Evolutionary conservation across 2,329 filamentous ascomycete species (phyloP), one percentile per base, ranked within the genome.

Genomic region (Delphinella strobiligena): DNA sequence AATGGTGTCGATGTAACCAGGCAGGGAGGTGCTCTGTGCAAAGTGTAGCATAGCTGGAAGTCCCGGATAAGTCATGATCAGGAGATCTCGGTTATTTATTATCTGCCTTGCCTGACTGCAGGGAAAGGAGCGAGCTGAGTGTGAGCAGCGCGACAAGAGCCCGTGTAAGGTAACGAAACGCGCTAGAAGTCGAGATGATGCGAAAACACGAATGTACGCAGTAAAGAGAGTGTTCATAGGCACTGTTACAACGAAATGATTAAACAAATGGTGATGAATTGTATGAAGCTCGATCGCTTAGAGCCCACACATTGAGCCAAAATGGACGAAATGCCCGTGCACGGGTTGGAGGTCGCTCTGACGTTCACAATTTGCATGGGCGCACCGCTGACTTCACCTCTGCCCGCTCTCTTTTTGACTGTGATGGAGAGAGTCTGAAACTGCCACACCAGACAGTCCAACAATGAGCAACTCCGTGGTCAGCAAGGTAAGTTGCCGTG

Each of bases 401-500:
- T n/a, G 15, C 22, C 27, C 12, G 14, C 31, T 40, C 36, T 32
- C 14, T 11, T 19, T 22, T 33, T 27, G 22, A 11, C 11, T 18
- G 34, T n/a, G 39, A 41, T 35, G 34, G 39, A 31, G 39, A 34
- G 37, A 36, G 39, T 41, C 39, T 41, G 39, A 37, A 30, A 36
- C 36, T 33, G 39, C 34, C 30, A 32, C 27, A 37, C 30, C 33
- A 41, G 39, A 41, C 19, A 36, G 24, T 36, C 36, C 39, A 41
- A 37, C 24, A 37, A 36, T 30, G 19, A 34, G 37, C 22, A 42
- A 34, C 36, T 42, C 40, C 29, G 40, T 42, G 35, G 40, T 34
- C 24, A 42, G 40, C 40, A 42, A 42, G 40, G 40, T 42, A 34
- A 24, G 40, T 34, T 10, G 7, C 18, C 7, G 9, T 22, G 18